A percentile compares a stretch with the other conserved stretches of the same genome.
These are phyloP conservation scores for Aspergillus arachidicola DNA, from an alignment of 2,329 filamentous ascomycete species.

Conservation along the genomic window DNA sequence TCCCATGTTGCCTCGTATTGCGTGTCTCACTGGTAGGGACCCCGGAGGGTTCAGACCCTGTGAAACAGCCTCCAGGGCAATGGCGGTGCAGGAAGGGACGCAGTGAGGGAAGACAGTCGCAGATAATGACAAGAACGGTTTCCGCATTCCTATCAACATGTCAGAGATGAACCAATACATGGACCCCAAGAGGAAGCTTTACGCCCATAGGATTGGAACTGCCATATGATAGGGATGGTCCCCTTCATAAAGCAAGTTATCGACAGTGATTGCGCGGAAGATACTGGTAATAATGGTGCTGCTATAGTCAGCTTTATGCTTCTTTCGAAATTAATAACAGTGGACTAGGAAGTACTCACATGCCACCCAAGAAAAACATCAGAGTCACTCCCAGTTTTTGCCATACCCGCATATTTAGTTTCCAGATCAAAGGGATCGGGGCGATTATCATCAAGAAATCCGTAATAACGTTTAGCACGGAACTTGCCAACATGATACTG, in stretches of 20 bases:
- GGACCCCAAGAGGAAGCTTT: neutral
- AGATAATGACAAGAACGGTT: neutral
- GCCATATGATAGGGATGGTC: neutral
- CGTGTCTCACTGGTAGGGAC: neutral
- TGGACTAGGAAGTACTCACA: neutral
- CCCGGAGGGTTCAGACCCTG: neutral
- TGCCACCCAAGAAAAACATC: neutral
- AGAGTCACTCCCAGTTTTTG: neutral
- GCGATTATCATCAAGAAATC: neutral
- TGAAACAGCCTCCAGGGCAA: neutral
- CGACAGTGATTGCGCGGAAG: neutral
- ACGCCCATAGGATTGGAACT: neutral
- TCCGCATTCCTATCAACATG: neutral
- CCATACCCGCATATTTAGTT: neutral
- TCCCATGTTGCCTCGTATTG: neutral
- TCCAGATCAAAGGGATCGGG: neutral
- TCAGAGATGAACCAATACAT: neutral
- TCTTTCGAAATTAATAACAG: too few species aligned
- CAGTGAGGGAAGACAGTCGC: neutral
- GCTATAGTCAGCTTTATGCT: neutral
- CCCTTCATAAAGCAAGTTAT: neutral
- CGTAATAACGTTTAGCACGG: neutral
- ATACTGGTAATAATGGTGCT: constrained; percentile 1
- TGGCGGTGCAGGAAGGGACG: neutral
- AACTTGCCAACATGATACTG: neutral